These are phyloP conservation scores for Phlebopus sp. DNA, from an alignment of 1,284 basidiomycete genomes.

Conservation along the genomic window DNA sequence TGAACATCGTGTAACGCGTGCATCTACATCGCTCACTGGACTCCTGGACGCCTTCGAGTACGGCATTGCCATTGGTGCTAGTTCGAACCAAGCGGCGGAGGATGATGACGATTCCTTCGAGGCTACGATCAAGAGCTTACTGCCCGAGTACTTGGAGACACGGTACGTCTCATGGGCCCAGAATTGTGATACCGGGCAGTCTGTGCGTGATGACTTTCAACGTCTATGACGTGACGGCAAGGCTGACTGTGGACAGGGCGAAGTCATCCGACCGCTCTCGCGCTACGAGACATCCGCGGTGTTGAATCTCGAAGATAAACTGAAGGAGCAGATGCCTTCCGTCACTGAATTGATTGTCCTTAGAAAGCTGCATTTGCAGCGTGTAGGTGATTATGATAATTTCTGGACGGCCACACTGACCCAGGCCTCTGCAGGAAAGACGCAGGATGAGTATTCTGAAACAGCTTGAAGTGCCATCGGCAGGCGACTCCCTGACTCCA, in stretches of 20 bases:
- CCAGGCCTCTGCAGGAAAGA: constrained; percentile 33
- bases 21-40: constrained; percentile 15
- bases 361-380: constrained; percentile 47
- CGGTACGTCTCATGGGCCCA: constrained; percentile 14
- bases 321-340: constrained; percentile 13
- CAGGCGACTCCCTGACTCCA: constrained; percentile 11
- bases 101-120: constrained; percentile 21
- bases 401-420: background rate
- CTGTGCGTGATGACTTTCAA: constrained; percentile 1
- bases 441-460: constrained; percentile 25
- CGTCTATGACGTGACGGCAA: background rate
- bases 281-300: constrained; percentile 26
- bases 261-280: constrained; percentile 27
- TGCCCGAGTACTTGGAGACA: constrained; percentile 23
- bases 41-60: constrained; percentile 21
- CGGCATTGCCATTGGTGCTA: background rate
- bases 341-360: constrained; percentile 37
- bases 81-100: background rate
- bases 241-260: constrained; percentile 5
- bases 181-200: constrained; percentile 3
- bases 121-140: constrained; percentile 20
- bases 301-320: constrained; percentile 11
- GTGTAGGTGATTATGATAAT: constrained; percentile 30
- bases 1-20: constrained; percentile 12
- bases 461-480: background rate